Base-by-base conservation (phyloP, 495 filamentous ascomycete genomes). In the Lasiosphaeria hispida region DNA sequence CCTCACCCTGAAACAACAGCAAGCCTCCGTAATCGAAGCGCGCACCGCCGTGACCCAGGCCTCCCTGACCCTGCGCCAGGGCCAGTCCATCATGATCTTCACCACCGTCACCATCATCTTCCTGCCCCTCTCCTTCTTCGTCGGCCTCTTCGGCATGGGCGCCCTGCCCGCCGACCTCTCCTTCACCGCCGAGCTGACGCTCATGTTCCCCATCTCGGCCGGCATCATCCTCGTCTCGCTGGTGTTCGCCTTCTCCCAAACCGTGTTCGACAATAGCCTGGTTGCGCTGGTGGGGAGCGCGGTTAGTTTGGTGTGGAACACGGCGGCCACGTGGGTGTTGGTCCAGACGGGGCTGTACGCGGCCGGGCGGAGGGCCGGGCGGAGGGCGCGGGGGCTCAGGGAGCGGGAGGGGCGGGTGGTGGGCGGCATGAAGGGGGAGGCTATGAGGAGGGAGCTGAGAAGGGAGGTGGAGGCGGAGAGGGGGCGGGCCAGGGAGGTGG, bases 91-190 rank as follows among this genome's bases (percentile, higher is more conserved):
- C 45, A 85, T 87, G 83, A 77, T 86, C 0, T 87, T 87, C 59
- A 87, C 85, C 1, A 76, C 87, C 15, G 79, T 86, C 57, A 85
- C 82, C 0, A 84, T 86, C 53, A 77, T 86, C 38, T 78, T 78
- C 57, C 63, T 76, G 1, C 72, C 73, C 1, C 48, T 76, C 0
- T 71, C 69, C 8, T 76, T 76, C 58, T 64, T 68, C 50, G 57
- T 70, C 1, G 66, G 65, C 17, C 42, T 76, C 19, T 76, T 76
- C 19, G 73, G 73, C 10, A 76, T 76, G 72, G 75, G 72, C 58
- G 65, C 65, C 8, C 43, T 50, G 52, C 53, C 53, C 17, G 63
- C 60, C 4, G 58, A 33, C 3, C 62, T 66, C 15, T 48, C 63
- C 4, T 55, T 74, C 13, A 8, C 48, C 4, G 23, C 17, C 11